These are phyloP conservation scores for Rosa hybrid DNA, from an alignment of 331 rosid species.

Conservation along the genomic window DNA sequence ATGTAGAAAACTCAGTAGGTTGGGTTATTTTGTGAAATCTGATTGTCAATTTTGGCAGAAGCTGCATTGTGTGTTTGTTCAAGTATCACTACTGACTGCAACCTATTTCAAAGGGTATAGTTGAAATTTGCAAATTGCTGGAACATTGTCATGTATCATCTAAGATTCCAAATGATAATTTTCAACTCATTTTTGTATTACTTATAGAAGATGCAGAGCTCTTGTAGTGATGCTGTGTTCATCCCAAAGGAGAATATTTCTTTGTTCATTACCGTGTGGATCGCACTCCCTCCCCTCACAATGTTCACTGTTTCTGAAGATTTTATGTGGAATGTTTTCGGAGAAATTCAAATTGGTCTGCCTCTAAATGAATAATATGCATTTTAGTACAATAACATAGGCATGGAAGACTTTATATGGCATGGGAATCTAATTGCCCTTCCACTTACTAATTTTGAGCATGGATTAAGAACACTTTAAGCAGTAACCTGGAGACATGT, in stretches of 20 bases:
- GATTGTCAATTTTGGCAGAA: neutral
- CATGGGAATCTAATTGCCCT: neutral
- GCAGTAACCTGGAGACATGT: neutral
- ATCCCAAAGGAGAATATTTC: neutral
- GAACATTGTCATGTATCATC: neutral
- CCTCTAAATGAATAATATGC: neutral
- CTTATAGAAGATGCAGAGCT: neutral
- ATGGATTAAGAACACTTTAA: neutral
- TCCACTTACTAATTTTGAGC: neutral
- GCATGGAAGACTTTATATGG: neutral
- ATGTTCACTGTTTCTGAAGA: neutral
- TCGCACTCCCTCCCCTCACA: neutral
- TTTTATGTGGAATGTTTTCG: neutral
- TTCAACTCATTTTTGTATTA: neutral
- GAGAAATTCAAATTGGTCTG: constrained; percentile 8
- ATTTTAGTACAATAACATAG: neutral
- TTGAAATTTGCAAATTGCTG: neutral
- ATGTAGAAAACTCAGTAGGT: neutral
- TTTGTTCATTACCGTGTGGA: neutral
- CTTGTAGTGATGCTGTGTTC: neutral
- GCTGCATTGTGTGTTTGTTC: neutral
- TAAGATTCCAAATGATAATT: neutral
- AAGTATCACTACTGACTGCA: neutral
- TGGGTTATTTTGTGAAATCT: neutral
- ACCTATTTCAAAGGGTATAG: neutral